phyloP scores from a whole-genome alignment of 2,329 filamentous ascomycete genomes.

The Plectosphaerella plurivora region DNA sequence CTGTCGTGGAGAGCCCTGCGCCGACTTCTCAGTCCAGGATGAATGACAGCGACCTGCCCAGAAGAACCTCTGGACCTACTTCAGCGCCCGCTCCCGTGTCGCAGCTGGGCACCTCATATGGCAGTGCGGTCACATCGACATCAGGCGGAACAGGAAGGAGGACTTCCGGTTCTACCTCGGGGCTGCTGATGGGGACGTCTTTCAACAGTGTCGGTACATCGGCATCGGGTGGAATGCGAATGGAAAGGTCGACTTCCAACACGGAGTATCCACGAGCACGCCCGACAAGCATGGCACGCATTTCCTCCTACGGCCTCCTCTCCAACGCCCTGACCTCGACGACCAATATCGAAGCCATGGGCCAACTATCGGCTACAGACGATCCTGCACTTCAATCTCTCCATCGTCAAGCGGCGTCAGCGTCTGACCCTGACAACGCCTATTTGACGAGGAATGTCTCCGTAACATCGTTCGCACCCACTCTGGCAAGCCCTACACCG shows the following conservation, averaged over 20 bases:
- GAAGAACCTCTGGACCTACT: too few relatives aligned
- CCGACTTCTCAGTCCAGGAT: too few relatives aligned
- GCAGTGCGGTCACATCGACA: too few relatives aligned
- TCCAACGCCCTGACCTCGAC: constrained; percentile 15
- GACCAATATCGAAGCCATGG: constrained; percentile 9
- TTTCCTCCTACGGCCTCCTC: constrained; percentile 20
- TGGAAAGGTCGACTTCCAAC: constrained; percentile 7
- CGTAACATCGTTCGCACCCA: constrained; percentile 40
- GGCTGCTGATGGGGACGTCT: too few relatives aligned
- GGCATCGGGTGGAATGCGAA: background rate
- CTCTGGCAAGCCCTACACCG: constrained; percentile 39
- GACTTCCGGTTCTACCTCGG: too few relatives aligned
- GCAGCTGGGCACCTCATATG: too few relatives aligned
- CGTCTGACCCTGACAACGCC: constrained; percentile 1
- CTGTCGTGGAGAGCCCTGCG: too few relatives aligned
- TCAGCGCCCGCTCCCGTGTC: too few relatives aligned
- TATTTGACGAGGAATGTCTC: constrained; percentile 13
- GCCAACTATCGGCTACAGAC: constrained; percentile 8
- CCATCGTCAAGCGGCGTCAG: constrained; percentile 14
- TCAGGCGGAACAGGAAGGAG: too few relatives aligned
- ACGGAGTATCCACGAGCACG: constrained; percentile 8
- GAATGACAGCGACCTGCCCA: constrained; percentile 12
- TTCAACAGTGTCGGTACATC: background rate
- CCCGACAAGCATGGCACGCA: constrained; percentile 19
- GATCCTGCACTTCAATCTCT: constrained; percentile 12